Evolutionary conservation across 768 basidiomycete species (phyloP).

Genomic region (Auricularia cornea): DNA sequence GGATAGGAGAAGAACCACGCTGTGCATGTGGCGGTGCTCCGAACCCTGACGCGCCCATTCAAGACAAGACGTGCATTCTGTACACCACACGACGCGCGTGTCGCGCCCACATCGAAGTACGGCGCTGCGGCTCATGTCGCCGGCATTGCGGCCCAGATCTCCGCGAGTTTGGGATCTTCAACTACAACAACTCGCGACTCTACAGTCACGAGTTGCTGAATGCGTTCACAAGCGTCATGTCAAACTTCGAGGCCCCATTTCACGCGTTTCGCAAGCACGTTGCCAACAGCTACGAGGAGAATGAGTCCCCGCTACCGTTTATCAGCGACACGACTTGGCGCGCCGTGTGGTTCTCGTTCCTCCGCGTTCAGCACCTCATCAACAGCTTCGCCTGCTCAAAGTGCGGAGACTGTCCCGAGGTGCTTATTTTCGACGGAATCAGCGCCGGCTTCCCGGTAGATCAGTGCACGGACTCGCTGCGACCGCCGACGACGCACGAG

Average conservation of each 20-base stretch:
- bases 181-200: constrained; percentile 10
- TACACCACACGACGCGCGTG: no score
- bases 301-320: neutral
- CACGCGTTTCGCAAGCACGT: constrained; percentile 7
- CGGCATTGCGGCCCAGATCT: constrained; percentile 8
- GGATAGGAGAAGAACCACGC: no score
- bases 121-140: neutral
- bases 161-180: constrained; percentile 8
- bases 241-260: constrained; percentile 12
- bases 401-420: constrained; percentile 10
- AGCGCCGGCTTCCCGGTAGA: neutral
- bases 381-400: constrained; percentile 7
- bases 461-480: neutral
- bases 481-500: neutral
- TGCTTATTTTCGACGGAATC: constrained; percentile 11
- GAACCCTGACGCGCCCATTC: no score
- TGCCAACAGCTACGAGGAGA: constrained; percentile 7
- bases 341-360: constrained; percentile 12
- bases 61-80: no score
- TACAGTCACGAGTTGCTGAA: constrained; percentile 16
- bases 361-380: constrained; percentile 8
- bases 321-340: constrained; percentile 11
- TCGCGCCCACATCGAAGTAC: no score
- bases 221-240: constrained; percentile 11
- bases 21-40: no score